Base-by-base conservation (phyloP, 192 early-diverging fungal species). In the Rhizoclosmatium sp. region DNA sequence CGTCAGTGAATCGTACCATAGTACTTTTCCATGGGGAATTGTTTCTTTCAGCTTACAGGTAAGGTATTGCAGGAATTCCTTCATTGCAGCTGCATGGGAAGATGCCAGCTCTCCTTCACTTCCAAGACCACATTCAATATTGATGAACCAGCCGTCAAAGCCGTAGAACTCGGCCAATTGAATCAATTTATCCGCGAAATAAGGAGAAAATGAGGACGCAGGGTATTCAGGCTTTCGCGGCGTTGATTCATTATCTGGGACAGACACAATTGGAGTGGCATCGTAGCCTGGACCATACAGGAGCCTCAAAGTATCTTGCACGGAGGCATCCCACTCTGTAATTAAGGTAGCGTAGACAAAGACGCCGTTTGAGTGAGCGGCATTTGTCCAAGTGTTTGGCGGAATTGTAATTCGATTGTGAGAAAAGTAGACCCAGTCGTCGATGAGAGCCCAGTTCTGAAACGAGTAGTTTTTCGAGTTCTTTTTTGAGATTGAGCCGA, bases 61-160 rank as follows among this genome's bases (percentile, higher is more conserved):
- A 0, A 93, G 71, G 46, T 91, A 88, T 2, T 75, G 42, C 31
- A 93, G 47, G 48, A 90, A 85, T 41, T 81, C 73, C 23, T 65
- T 70, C 54, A 84, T 72, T 19, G 82, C 59, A 58, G 61, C n/a
- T 48, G 74, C 71, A 76, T 89, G 41, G 31, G 76, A 47, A 47
- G 67, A 31, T 59, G 5, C 51, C 31, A 31, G 31, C 31, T 31
- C 31, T 31, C 31, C 31, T 31, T 31, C 31, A n/a, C 16, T 59
- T 3, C 1, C 78, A 64, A 75, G 82, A 76, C 74, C 82, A 31
- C 83, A 81, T 82, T 93, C 92, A 58, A 93, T 88, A 68, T 93
- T 93, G 61, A 93, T 83, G 39, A 93, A 83, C 84, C 86, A 91
- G 1, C 92, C 92, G 81, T 93, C 92, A 85, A 93, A 93, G 51